These are phyloP conservation scores for Astrothelium subdiscretum DNA, from an alignment of 495 filamentous ascomycete species.

Conservation along the genomic window DNA sequence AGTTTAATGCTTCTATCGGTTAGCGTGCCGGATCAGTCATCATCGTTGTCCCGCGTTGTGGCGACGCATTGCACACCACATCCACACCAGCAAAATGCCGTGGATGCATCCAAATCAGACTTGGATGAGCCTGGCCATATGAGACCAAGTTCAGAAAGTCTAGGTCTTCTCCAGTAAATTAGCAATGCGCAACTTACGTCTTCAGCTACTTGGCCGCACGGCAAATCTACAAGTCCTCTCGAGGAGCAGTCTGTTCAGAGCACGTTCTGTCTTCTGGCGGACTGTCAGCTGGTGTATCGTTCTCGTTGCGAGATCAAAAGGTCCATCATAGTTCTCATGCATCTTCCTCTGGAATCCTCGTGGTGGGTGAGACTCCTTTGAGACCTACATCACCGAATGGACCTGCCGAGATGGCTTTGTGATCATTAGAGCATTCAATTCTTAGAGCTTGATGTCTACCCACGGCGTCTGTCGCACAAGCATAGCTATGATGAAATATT, in stretches of 20 bases:
- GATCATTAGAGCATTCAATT: background rate
- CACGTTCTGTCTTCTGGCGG: constrained; percentile 17
- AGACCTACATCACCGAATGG: constrained; percentile 15
- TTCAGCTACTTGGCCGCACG: constrained; percentile 2
- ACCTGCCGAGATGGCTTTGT: too few species aligned
- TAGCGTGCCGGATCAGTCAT: background rate
- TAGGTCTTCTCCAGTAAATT: background rate
- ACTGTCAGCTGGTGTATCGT: constrained; percentile 17
- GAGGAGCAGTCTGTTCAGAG: constrained; percentile 16
- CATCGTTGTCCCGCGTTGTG: background rate
- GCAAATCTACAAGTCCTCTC: constrained; percentile 14
- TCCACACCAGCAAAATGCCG: background rate
- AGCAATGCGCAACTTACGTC: constrained; percentile 18
- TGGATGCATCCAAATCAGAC: too few species aligned
- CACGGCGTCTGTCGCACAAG: too few species aligned
- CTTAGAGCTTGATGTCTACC: too few species aligned
- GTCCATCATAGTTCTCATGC: constrained; percentile 28
- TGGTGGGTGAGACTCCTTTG: constrained; percentile 26
- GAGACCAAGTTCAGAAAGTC: background rate
- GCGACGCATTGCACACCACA: background rate
- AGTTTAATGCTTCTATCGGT: too few species aligned
- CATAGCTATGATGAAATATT: too few species aligned
- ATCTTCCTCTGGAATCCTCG: constrained; percentile 15
- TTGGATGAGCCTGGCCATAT: too few species aligned
- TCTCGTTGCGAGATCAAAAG: constrained; percentile 22